phyloP scores from a whole-genome alignment of 441 rosid species.

The Macaranga tanarius region DNA sequence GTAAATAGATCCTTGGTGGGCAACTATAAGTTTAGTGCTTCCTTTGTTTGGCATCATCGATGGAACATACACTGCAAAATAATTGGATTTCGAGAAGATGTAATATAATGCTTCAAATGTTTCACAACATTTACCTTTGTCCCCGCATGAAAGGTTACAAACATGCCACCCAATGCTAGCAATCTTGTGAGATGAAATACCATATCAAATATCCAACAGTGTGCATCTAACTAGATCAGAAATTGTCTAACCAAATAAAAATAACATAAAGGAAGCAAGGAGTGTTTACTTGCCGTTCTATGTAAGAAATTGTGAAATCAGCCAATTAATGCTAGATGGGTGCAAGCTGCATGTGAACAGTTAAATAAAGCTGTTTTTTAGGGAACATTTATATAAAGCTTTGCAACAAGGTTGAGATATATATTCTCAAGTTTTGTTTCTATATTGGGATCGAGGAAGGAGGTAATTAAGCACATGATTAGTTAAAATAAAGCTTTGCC shows the following conservation, averaged over 20 bases:
- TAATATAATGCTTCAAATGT: no score
- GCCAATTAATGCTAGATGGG: conserved; percentile 78
- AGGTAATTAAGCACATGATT: no score
- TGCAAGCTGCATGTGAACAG: conserved; percentile 58
- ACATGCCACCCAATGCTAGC: conserved; percentile 58
- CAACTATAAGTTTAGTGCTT: conserved; percentile 16
- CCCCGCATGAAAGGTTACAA: conserved; percentile 63
- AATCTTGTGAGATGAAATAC: conserved; percentile 45
- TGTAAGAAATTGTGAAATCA: conserved; percentile 58
- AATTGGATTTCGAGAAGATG: background rate
- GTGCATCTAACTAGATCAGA: conserved; percentile 1
- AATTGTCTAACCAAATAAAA: no score
- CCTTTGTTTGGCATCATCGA: conserved; percentile 49
- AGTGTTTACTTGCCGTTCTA: conserved; percentile 54
- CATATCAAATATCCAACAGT: conserved; percentile 10
- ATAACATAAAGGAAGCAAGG: background rate
- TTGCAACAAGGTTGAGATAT: background rate
- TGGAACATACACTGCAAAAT: conserved; percentile 75
- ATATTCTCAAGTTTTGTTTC: no score
- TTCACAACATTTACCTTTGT: conserved; percentile 59
- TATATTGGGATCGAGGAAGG: no score
- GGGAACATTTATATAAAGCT: no score
- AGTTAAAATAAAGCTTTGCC: no score
- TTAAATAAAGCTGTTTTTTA: no score
- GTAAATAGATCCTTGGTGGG: background rate